Percentiles rank a stretch among this genome's conserved stretches.
Evolutionary conservation across 371 early-diverging fungal species (phyloP).

Genomic region (Mucor piriformis): DNA sequence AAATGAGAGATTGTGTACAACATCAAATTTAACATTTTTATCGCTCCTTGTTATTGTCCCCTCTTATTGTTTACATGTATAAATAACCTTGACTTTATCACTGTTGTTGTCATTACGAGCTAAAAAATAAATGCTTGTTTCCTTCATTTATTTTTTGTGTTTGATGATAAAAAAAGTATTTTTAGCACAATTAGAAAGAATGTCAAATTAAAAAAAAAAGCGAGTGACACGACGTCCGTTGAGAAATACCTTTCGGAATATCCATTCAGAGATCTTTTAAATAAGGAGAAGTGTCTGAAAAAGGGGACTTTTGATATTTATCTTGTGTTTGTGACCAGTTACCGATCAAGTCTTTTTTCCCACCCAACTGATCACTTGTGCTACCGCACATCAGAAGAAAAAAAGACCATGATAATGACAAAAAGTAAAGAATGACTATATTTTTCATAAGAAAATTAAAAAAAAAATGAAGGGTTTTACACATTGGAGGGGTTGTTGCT

Average conservation of each 20-base stretch:
- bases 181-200: neutral
- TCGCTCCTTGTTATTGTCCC: neutral
- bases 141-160: neutral
- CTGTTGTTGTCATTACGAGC: neutral
- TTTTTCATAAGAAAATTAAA: neutral
- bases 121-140: neutral
- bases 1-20: neutral
- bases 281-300: too few relatives aligned
- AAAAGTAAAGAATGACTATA: neutral
- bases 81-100: neutral
- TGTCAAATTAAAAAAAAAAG: neutral
- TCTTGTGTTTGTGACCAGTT: constrained; percentile 8
- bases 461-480: neutral
- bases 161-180: neutral
- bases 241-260: neutral
- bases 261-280: neutral
- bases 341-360: constrained; percentile 12
- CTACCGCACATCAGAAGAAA: neutral
- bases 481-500: neutral
- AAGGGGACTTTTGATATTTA: neutral
- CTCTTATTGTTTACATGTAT: neutral
- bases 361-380: constrained; percentile 11
- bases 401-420: neutral
- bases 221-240: neutral
- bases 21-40: neutral